Evolutionary conservation across 2,329 filamentous ascomycete species (phyloP), one percentile per base, ranked within the genome.

Genomic region (Clonostachys solani): DNA sequence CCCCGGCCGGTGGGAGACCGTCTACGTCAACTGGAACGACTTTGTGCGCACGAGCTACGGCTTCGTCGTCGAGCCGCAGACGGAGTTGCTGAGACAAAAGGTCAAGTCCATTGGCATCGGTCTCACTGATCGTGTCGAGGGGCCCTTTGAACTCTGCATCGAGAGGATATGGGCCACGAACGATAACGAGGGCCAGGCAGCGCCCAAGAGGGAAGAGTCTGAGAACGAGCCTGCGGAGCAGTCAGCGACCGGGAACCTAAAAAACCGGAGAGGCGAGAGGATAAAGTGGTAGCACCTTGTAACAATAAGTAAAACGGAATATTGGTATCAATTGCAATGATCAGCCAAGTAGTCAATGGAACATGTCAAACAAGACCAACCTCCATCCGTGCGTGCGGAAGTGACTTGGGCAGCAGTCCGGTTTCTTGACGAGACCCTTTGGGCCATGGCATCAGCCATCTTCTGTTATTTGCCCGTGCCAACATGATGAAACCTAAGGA

Each of bases 1-100:
- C 9, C 84, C 88, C 0, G 91, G 91, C 1, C 79, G 92, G 58
- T 99, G 94, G 94, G 92, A 99, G 75, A 96, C 94, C 2, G 80
- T 96, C n/a, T 67, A 95, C 42, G 86, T 99, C 53, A 87, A 87
- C 52, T 94, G 92, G 79, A 86, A 85, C 56, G 90, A 95, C 54
- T 97, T 99, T 68, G 92, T 99, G 49, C 79, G 94, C 52, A 99
- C 94, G 13, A 97, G 96, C 62, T 83, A 95, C 60, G 94, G 94
- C 7, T 83, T 89, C 58, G 89, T 95, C 2, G 85, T 96, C 6
- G 92, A 97, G 71, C 94, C 94, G 33, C 92, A 97, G 73, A 85
- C 86, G 12, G 91, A 95, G 64, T 85, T 99, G 67, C 69, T 96
- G 63, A 82, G 87, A 52, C 87, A 95, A 59, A 92, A 90, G 65